A percentile compares a stretch with the other conserved stretches of the same genome.
Conservation (phyloP, 805 yeast genomes). For the Saccharomyces cerevisiae region DNA sequence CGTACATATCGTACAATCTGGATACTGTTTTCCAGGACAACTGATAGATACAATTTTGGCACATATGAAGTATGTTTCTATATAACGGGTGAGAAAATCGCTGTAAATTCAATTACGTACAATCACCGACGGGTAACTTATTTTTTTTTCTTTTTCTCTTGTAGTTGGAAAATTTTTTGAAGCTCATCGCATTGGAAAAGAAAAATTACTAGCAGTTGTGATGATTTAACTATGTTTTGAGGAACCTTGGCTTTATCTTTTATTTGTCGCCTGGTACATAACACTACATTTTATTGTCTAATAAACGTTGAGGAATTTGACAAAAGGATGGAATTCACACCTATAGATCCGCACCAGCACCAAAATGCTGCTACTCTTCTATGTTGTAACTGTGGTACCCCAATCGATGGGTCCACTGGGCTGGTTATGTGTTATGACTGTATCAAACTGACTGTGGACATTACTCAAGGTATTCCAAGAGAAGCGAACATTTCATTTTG, state of each 20-base stretch:
- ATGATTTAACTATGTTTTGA: not conserved
- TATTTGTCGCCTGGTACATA: not conserved
- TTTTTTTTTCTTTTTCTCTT: not conserved
- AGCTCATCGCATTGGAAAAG: conserved; percentile 14
- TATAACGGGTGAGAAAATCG: not conserved
- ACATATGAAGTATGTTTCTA: not conserved
- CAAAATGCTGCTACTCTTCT: conserved; percentile 69
- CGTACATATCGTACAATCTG: not conserved
- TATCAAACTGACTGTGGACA: conserved; percentile 85
- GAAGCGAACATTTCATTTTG: conserved; percentile 91
- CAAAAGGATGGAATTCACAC: conserved; percentile 31
- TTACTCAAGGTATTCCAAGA: conserved; percentile 89
- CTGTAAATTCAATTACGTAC: not conserved
- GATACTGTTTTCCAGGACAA: not conserved
- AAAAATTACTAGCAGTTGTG: not conserved
- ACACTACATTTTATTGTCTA: not conserved
- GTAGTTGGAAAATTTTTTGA: conserved; percentile 14
- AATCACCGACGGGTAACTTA: not conserved
- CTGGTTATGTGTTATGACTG: conserved; percentile 96
- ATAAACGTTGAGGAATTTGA: not conserved
- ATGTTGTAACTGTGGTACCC: conserved; percentile 97
- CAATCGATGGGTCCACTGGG: conserved; percentile 92
- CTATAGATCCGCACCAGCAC: conserved; percentile 28
- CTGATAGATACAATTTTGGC: not conserved
- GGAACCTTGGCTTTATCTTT: not conserved